Evolutionary conservation across 1,284 basidiomycete genomes (phyloP), one percentile per base, ranked within the genome.

Genomic region (Moniliella sp.): DNA sequence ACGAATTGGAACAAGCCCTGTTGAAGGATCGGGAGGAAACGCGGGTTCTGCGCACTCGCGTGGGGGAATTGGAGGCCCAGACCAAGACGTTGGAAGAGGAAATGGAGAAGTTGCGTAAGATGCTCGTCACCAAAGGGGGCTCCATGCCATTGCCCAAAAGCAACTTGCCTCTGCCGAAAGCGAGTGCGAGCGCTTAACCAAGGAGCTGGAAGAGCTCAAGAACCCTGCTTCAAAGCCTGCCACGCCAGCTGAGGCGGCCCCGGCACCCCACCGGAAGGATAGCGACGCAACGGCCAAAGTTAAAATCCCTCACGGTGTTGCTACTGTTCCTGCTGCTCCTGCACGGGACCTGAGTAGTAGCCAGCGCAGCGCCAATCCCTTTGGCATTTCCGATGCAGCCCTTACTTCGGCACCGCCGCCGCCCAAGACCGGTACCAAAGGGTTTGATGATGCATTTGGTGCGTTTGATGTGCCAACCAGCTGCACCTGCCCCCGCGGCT

Each of bases 21-120:
- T 61, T 99, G 45, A 69, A 78, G 18, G 91, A 94, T 61, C 93
- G 91, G 63, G 91, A 99, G 61, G 86, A 94, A 40, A 74, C 81
- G 1, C 69, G 88, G 25, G 79, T 75, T 17, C 64, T 93, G 39
- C 77, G 93, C 54, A 73, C 74, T 46, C 74, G 71, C 49, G 77
- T 88, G 73, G 65, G 74, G 15, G 81, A 86, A 54, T 69, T 75
- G 11, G 73, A 76, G 15, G 69, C 74, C 37, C 74, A 84, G 61
- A 76, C 75, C 27, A 72, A 76, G 28, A 61, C 64, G 5, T 61
- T 78, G 34, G 84, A 78, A 63, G 67, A 64, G 5, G 73, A 78
- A 43, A 65, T 84, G 26, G 91, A 94, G 61, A 86, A 81, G 65
- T 61, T 74, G 29, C 83, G 75, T 65, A 93, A 64, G 84, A 94